Evolutionary conservation across 345 rosid genomes (phyloP).

Genomic region (Nephelium lappaceum): DNA sequence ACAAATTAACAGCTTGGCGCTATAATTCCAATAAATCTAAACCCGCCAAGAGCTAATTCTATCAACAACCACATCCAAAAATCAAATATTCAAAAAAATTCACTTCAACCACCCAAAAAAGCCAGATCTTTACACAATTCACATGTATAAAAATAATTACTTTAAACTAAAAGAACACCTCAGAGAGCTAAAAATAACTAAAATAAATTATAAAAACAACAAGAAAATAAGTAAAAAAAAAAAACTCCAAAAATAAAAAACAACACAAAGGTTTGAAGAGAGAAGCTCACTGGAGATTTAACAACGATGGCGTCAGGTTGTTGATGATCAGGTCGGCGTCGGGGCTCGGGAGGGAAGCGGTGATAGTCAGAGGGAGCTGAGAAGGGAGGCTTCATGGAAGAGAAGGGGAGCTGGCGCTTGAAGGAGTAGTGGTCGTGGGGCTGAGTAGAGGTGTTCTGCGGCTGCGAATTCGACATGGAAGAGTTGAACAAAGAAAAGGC

Average conservation of each 20-base stretch:
- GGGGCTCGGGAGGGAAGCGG: slow-evolving; percentile 54
- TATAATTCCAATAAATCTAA: slow-evolving; percentile 4
- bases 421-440: slow-evolving; percentile 29
- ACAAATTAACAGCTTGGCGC: neutral
- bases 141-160: neutral
- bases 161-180: neutral
- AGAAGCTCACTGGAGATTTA: slow-evolving; percentile 63
- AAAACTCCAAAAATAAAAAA: neutral
- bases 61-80: slow-evolving; percentile 4
- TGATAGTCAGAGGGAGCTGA: slow-evolving; percentile 72
- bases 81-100: neutral
- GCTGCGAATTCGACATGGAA: slow-evolving; percentile 56
- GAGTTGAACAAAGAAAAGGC: neutral
- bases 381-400: slow-evolving; percentile 76
- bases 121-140: slow-evolving; percentile 39
- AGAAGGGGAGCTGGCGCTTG: slow-evolving; percentile 56
- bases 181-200: neutral
- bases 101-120: neutral
- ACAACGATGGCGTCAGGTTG: slow-evolving; percentile 58
- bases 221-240: slow-evolving; percentile 11
- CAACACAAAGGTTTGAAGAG: neutral
- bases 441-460: slow-evolving; percentile 32
- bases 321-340: slow-evolving; percentile 56
- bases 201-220: neutral
- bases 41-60: neutral